Base-by-base conservation (phyloP, 73 alveolate genomes). In the Paramecium biaurelia region DNA sequence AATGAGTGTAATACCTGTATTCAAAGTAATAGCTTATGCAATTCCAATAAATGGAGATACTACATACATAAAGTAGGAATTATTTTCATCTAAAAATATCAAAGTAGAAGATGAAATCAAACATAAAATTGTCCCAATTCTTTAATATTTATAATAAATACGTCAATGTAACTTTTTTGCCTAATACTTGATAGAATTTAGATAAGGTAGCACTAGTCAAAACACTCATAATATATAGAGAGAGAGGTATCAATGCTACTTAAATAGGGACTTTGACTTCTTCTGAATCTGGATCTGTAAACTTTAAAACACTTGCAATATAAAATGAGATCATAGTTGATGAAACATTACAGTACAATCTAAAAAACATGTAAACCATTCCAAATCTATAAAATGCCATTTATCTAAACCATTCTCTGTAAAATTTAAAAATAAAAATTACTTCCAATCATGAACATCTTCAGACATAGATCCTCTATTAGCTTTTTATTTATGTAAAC, bases 341-440 rank as follows among this genome's bases (percentile, higher is more conserved):
- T 4, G 98, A 79, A 11, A 96, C 95, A 59, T 95, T 96, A 20
- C 96, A 93, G 2, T 96, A 95, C n/a, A 96, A 67, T 49, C 99
- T 95, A 2, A 93, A 96, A 9, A 94, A 32, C 97, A 93, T 96
- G 70, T 95, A 96, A 21, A 92, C 96, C 7, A 92, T 42, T 10
- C 98, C 97, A 87, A 93, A 93, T 23, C 93, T 49, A 79, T 95
- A 95, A 86, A 94, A 95, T 11, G 92, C 45, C 45, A 92, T 93
- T 70, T 95, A 93, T 7, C 38, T 68, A n/a, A 96, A 85, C 98
- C 98, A 96, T 32, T 76, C 92, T 20, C 85, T 82, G 0, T 53
- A n/a, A n/a, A 53, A 7, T 37, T 35, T 14, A 37, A 28, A 37
- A 6, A 34, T 18, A 18, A 14, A 24, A 15, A 32, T 14, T 74